phyloP scores from a whole-genome alignment of 768 basidiomycete genomes.

The Boletus huronensis region DNA sequence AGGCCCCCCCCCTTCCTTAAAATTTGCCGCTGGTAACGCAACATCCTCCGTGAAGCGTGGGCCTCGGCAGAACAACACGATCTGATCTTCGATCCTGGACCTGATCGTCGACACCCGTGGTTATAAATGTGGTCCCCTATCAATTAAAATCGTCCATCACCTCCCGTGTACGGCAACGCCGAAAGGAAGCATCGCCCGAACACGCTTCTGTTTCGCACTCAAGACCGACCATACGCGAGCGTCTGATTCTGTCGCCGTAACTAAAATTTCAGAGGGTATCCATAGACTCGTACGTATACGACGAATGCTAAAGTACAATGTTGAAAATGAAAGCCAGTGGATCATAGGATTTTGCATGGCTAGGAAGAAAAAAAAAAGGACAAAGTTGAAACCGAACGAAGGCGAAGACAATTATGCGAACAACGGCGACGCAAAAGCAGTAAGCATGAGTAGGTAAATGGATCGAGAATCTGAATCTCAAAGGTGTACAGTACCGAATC shows the following conservation, averaged over 20 bases:
- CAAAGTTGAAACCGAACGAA: constrained; percentile 5
- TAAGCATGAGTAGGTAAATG: constrained; percentile 9
- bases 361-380: background rate
- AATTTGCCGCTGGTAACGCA: constrained; percentile 13
- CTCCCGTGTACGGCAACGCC: constrained; percentile 12
- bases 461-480: constrained; percentile 1
- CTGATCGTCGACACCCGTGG: constrained; percentile 24
- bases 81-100: constrained; percentile 31
- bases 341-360: background rate
- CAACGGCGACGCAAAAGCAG: constrained; percentile 3
- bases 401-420: constrained; percentile 11
- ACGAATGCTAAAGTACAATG: constrained; percentile 15
- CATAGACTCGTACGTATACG: constrained; percentile 11
- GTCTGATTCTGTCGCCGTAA: background rate
- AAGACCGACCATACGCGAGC: background rate
- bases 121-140: constrained; percentile 13
- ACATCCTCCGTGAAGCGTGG: constrained; percentile 24
- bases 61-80: constrained; percentile 16
- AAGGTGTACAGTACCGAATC: constrained; percentile 28
- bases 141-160: constrained; percentile 16
- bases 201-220: background rate
- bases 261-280: constrained; percentile 16
- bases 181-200: background rate
- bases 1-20: background rate
- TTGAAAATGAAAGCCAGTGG: background rate